Evolutionary conservation across 2,329 filamentous ascomycete genomes (phyloP).

Genomic region (Penicillium brasilianum): DNA sequence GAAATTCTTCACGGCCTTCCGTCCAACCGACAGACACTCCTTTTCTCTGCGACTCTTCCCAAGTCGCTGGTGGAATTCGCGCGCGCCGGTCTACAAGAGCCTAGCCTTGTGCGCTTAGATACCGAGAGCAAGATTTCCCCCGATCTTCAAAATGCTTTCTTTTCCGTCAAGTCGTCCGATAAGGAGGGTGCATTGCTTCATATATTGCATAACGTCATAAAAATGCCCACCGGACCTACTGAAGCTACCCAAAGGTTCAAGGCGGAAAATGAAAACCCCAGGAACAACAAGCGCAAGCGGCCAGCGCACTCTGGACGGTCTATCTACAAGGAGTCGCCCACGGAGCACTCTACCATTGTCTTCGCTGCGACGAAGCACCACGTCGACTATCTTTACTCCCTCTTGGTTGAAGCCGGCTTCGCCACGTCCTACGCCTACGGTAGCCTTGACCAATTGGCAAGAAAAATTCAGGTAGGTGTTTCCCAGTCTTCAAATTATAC

Average conservation of each 20-base stretch:
- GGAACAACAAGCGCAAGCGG: slow-evolving; percentile 54
- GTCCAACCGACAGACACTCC: slow-evolving; percentile 79
- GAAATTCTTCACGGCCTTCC: slow-evolving; percentile 93
- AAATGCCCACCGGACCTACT: slow-evolving; percentile 76
- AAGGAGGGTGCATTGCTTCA: slow-evolving; percentile 93
- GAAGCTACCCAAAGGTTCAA: slow-evolving; percentile 54
- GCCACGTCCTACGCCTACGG: slow-evolving; percentile 94
- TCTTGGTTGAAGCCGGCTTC: slow-evolving; percentile 83
- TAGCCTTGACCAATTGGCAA: slow-evolving; percentile 89
- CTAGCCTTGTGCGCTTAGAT: slow-evolving; percentile 85
- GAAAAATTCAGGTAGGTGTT: slow-evolving; percentile 70
- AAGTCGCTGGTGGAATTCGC: slow-evolving; percentile 96
- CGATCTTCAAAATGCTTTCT: slow-evolving; percentile 94
- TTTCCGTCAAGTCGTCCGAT: slow-evolving; percentile 87
- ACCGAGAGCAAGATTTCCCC: slow-evolving; percentile 95
- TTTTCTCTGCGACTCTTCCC: slow-evolving; percentile 94
- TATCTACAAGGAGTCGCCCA: slow-evolving; percentile 71
- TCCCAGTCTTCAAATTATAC: neutral
- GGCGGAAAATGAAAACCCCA: slow-evolving; percentile 54
- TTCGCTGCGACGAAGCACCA: slow-evolving; percentile 97
- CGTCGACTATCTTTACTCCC: slow-evolving; percentile 84
- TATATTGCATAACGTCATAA: slow-evolving; percentile 87
- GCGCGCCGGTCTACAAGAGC: slow-evolving; percentile 88
- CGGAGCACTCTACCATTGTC: slow-evolving; percentile 89
- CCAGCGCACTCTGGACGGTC: slow-evolving; percentile 56